These are phyloP conservation scores for Clonostachys rhizophaga DNA, from an alignment of 2,329 filamentous ascomycete species.

Conservation along the genomic window DNA sequence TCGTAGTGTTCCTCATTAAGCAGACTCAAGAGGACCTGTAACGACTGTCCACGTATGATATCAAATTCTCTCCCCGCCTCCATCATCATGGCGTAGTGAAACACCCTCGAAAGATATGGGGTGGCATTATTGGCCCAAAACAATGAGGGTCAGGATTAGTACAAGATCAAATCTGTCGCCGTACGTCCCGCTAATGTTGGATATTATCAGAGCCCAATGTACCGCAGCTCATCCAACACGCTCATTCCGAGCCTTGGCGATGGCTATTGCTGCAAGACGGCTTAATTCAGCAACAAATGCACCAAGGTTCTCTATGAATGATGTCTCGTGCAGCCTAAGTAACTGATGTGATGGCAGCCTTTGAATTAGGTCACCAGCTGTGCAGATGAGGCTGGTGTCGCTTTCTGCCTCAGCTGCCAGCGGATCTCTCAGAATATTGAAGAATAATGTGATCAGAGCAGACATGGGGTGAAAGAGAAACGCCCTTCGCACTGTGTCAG, in stretches of 20 bases:
- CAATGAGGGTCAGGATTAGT: too few species aligned
- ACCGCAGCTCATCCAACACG: too few species aligned
- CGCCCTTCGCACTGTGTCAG: slow-evolving; percentile 27
- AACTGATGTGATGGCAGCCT: slow-evolving; percentile 19
- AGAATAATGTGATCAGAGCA: slow-evolving; percentile 48
- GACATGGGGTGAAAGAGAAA: slow-evolving; percentile 52
- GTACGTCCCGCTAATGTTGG: too few species aligned
- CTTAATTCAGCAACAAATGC: slow-evolving; percentile 37
- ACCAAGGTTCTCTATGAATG: slow-evolving; percentile 19
- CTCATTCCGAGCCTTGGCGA: slow-evolving; percentile 18
- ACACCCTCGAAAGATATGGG: too few species aligned
- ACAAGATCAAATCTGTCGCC: too few species aligned
- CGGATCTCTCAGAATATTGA: slow-evolving; percentile 45
- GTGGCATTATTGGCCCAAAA: too few species aligned
- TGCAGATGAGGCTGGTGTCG: slow-evolving; percentile 40
- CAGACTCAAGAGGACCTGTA: too few species aligned
- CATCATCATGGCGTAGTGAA: too few species aligned
- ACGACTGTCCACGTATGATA: too few species aligned
- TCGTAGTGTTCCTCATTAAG: too few species aligned
- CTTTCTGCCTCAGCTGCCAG: slow-evolving; percentile 29
- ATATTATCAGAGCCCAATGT: too few species aligned
- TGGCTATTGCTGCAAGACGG: slow-evolving; percentile 34
- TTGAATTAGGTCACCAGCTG: slow-evolving; percentile 35
- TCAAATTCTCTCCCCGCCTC: too few species aligned
- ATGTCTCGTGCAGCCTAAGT: slow-evolving; percentile 8